These are phyloP conservation scores for Picochlorum sp. DNA, from an alignment of 139 green algal species.

Conservation along the genomic window DNA sequence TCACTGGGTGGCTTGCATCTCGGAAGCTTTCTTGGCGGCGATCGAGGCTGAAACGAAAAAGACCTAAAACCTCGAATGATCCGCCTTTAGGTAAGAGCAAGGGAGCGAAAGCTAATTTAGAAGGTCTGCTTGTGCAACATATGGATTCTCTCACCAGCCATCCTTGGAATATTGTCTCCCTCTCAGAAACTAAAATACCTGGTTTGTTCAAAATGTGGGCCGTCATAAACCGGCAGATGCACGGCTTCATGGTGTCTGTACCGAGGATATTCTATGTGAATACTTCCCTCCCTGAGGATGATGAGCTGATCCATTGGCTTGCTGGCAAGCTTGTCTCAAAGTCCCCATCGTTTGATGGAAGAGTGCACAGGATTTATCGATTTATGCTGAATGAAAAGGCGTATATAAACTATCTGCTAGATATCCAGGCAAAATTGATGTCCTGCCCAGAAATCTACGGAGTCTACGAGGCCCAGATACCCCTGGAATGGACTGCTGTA, in stretches of 20 bases:
- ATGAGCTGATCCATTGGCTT: constrained; percentile 1
- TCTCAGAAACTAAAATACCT: constrained; percentile 41
- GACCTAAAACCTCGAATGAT: constrained; percentile 10
- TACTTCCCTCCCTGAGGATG: constrained; percentile 12
- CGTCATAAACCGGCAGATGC: constrained; percentile 45
- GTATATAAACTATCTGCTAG: constrained; percentile 30
- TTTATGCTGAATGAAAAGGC: constrained; percentile 56
- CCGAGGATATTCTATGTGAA: constrained; percentile 61
- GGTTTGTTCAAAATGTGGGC: constrained; percentile 44
- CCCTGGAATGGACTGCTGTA: constrained; percentile 46
- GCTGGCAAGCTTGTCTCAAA: constrained; percentile 16
- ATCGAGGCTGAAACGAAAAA: constrained; percentile 34
- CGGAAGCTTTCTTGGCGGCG: constrained; percentile 70
- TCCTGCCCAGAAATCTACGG: constrained; percentile 34
- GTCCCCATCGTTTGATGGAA: constrained; percentile 44
- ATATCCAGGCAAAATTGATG: constrained; percentile 42
- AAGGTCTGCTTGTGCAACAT: constrained; percentile 46
- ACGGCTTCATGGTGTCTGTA: constrained; percentile 51
- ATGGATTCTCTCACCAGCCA: constrained; percentile 23
- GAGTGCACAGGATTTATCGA: constrained; percentile 46
- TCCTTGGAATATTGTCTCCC: constrained; percentile 77
- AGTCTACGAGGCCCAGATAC: constrained; percentile 72
- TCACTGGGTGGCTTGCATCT: constrained; percentile 57
- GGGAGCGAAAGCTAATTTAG: constrained; percentile 23
- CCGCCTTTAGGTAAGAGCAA: background rate